Percentiles rank a stretch among this genome's conserved stretches.
Conservation (phyloP, 1,139 yeast species). For the Arxiozyma heterogenica region DNA sequence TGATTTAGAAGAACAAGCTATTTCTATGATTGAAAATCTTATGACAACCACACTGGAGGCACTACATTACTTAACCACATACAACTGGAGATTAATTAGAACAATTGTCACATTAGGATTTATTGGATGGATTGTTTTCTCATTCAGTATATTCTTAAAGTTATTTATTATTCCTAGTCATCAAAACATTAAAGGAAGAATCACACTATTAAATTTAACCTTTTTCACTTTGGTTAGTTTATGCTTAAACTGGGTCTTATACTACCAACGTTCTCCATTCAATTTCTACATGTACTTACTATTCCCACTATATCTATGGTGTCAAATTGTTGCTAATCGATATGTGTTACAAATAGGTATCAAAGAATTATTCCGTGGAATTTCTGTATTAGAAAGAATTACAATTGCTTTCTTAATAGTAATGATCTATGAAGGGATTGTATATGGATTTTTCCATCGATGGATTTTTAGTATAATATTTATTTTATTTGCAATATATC, state of each 20-base stretch:
- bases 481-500: slow-evolving; percentile 59
- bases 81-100: slow-evolving; percentile 78
- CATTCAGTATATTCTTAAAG: slow-evolving; percentile 70
- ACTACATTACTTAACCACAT: slow-evolving; percentile 75
- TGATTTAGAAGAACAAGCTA: slow-evolving; percentile 40
- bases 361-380: slow-evolving; percentile 46
- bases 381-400: slow-evolving; percentile 34
- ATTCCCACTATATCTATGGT: slow-evolving; percentile 88
- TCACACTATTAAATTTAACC: slow-evolving; percentile 25
- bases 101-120: slow-evolving; percentile 85
- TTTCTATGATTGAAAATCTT: slow-evolving; percentile 55
- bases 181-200: slow-evolving; percentile 13
- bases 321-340: slow-evolving; percentile 44
- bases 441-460: slow-evolving; percentile 82
- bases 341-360: slow-evolving; percentile 40
- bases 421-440: slow-evolving; percentile 73
- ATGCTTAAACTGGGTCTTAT: slow-evolving; percentile 46
- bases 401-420: slow-evolving; percentile 45
- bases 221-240: slow-evolving; percentile 26
- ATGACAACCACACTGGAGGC: slow-evolving; percentile 69
- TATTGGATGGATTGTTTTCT: slow-evolving; percentile 87
- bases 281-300: slow-evolving; percentile 76
- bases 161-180: slow-evolving; percentile 48
- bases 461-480: slow-evolving; percentile 68
- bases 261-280: slow-evolving; percentile 71